Conservation (phyloP, 257 asterid species). For the Ajuga chamaepitys region DNA sequence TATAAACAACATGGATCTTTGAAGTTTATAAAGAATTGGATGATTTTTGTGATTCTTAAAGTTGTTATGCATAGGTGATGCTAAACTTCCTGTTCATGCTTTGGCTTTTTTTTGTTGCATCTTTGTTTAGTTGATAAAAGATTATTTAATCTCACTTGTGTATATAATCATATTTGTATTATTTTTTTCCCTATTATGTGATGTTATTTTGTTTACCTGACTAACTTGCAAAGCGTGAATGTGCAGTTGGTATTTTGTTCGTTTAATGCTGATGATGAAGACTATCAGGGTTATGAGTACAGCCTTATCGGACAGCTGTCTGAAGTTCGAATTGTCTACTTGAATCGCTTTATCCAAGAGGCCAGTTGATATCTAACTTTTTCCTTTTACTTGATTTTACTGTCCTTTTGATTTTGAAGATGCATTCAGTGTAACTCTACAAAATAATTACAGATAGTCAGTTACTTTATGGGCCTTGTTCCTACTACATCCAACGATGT, state of each 20-base stretch:
- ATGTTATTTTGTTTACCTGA: conserved; percentile 1
- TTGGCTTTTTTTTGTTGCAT: not conserved
- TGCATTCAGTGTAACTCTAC: conserved; percentile 1
- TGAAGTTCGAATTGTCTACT: conserved; percentile 82
- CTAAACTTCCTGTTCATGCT: not conserved
- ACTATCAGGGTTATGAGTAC: conserved; percentile 85
- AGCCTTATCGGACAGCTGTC: conserved; percentile 91
- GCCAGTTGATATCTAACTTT: conserved; percentile 24
- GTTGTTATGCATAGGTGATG: not conserved
- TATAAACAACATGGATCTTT: not conserved
- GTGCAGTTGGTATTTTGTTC: conserved; percentile 82
- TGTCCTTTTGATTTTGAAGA: not conserved
- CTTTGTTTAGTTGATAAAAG: not conserved
- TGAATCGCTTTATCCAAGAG: conserved; percentile 98
- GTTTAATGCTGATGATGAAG: conserved; percentile 79
- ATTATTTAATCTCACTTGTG: not conserved
- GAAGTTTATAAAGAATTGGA: not conserved
- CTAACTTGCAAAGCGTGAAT: conserved; percentile 11
- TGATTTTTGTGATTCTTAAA: not conserved
- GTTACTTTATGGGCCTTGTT: conserved; percentile 95
- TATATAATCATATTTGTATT: not conserved
- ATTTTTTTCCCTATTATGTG: not conserved
- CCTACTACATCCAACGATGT: conserved; percentile 66
- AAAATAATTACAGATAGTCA: conserved; percentile 48
- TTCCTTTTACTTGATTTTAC: not conserved